phyloP scores from a whole-genome alignment of 1,284 basidiomycete genomes.

The Hemileia vastatrix region DNA sequence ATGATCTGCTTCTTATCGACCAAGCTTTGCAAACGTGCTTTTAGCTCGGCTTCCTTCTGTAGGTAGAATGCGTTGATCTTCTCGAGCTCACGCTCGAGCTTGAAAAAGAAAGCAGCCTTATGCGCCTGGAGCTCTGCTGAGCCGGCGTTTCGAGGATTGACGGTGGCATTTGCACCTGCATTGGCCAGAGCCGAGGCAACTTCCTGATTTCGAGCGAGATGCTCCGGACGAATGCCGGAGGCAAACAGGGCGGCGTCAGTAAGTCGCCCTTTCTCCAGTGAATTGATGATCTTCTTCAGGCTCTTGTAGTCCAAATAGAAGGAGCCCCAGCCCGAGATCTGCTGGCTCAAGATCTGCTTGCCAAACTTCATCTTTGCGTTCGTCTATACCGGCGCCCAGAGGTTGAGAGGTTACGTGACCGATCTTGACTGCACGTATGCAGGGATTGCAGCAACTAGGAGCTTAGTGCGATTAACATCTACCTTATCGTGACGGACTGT shows the following conservation, averaged over 20 bases:
- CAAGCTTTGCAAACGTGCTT: slow-evolving; percentile 77
- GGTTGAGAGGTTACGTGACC: too few species aligned
- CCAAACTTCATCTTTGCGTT: slow-evolving; percentile 71
- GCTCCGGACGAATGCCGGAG: slow-evolving; percentile 64
- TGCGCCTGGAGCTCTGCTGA: slow-evolving; percentile 67
- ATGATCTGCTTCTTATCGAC: slow-evolving; percentile 68
- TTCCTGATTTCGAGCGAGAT: slow-evolving; percentile 44
- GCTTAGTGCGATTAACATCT: too few species aligned
- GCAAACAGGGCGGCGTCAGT: slow-evolving; percentile 79
- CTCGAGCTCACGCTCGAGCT: slow-evolving; percentile 90
- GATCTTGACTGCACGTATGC: too few species aligned
- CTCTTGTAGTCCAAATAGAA: slow-evolving; percentile 99
- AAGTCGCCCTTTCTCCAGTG: slow-evolving; percentile 76
- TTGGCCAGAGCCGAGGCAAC: slow-evolving; percentile 3
- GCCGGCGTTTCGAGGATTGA: background rate
- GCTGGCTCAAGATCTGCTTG: slow-evolving; percentile 91
- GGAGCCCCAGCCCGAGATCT: slow-evolving; percentile 90
- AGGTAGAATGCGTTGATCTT: slow-evolving; percentile 99
- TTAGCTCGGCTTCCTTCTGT: slow-evolving; percentile 91
- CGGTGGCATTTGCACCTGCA: slow-evolving; percentile 2
- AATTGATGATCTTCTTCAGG: slow-evolving; percentile 96
- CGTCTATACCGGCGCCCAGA: too few species aligned
- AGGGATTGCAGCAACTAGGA: too few species aligned
- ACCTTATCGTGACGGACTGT: too few species aligned
- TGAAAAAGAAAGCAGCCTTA: slow-evolving; percentile 98